Base-by-base conservation (phyloP, 768 basidiomycete species). In the Boletus speciosus region DNA sequence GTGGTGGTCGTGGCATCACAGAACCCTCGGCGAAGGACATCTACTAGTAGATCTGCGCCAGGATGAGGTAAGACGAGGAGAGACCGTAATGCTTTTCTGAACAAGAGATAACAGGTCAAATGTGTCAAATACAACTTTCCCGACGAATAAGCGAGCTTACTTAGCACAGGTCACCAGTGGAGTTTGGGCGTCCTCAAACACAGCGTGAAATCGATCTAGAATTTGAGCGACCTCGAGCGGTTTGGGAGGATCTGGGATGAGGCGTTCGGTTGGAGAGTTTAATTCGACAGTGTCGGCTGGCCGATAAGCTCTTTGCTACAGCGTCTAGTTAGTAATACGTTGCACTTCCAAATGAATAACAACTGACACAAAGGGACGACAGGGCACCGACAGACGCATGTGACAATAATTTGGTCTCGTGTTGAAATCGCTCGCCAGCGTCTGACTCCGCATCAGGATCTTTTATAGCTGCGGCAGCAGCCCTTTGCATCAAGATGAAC, bases 331-430 rank as follows among this genome's bases (percentile, higher is more conserved):
- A 52, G 39, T 40, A 29, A 45, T 25, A 2, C 4, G 19, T 21
- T 29, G 61, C 39, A 39, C 46, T 52, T 36, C 25, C 23, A 43
- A 16, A 37, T 3, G 39, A 36, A 45, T 29, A 15, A 19, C 5
- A 38, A 85, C 93, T 74, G 62, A 96, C 93, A 65, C 88, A 90
- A 55, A 96, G 79, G 9, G 91, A 83, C n/a, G 90, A 83, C 72
- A 96, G 74, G 4, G 94, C 90, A 37, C 91, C 86, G n/a, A 88
- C 80, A 16, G 93, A 87, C 15, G 93, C 91, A 61, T 84, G 77
- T 0, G 91, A 93, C 29, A 97, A 73, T 50, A 83, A 59, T 39
- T 79, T 76, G 2, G 86, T 86, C 67, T 94, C 93, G 37, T 79
- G 78, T 57, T 83, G 80, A 61, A 89, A 86, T 23, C 79, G 76